Base-by-base conservation (phyloP, 805 yeast species). In the Candida sanyiensis region DNA sequence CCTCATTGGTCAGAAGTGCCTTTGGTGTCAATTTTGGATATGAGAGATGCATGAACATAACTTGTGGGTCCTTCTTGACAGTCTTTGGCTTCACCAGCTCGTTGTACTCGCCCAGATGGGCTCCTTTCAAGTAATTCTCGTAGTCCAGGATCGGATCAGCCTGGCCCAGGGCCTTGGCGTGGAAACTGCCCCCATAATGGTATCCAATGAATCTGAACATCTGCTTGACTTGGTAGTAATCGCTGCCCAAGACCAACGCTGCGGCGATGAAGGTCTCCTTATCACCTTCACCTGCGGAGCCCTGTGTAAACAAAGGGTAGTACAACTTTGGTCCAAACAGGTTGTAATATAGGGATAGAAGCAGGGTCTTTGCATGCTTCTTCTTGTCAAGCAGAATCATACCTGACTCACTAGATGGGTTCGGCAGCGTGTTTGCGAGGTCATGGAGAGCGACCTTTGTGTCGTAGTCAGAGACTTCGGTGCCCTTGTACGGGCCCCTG, bases 231-330 rank as follows among this genome's bases (percentile, higher is more conserved):
- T 76, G 83, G 55, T 64, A 69, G 54, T 67, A 73, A 7, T 69
- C 66, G 27, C 62, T 57, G 0, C 56, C 44, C 49, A 74, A 51
- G 0, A 64, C 82, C 15, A 67, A 63, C 2, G 83, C 80, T 2
- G 84, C 83, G 2, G 80, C 74, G 25, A 74, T 73, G 49, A 78
- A 79, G 0, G 85, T 76, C 48, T 79, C 85, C 50, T 79, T 79
- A 50, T 79, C 85, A 29, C 85, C 85, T 59, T 79, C 81, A n/a
- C 85, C 85, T 0, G 83, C 82, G 17, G 77, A 68, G 2, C 84
- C 84, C 53, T 79, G 86, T 0, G 83, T 67, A 48, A 79, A 64
- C 30, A 79, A 56, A 3, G 83, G 80, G 51, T 79, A 79, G 54
- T 72, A 79, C 48, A 65, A 69, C 13, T 69, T 57, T 2, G 84